These are phyloP conservation scores for Arabidopsis thaliana DNA, from an alignment of 345 rosid genomes.

Conservation along the genomic window TAIR10.1 NC_003076.8:3890001-3890500, in stretches of 20 bases:
- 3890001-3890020: conserved; percentile 28
- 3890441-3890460: conserved; percentile 79
- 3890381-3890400: conserved; percentile 63
- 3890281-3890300: conserved; percentile 47
- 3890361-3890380: conserved; percentile 28
- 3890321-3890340: conserved; percentile 40
- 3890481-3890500: conserved; percentile 50
- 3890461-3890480: conserved; percentile 45
- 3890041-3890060: conserved; percentile 45
- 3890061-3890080: conserved; percentile 17
- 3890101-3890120: conserved; percentile 40
- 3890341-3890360: conserved; percentile 27
- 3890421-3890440: conserved; percentile 75
- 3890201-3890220: conserved; percentile 39
- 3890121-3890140: conserved; percentile 3
- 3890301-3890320: conserved; percentile 52
- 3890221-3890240: conserved; percentile 69
- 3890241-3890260: conserved; percentile 89
- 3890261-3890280: conserved; percentile 88
- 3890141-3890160: background rate
- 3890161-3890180: conserved; percentile 38
- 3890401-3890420: conserved; percentile 75
- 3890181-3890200: conserved; percentile 35
- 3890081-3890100: background rate
- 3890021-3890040: background rate